A percentile compares a stretch with the other conserved stretches of the same genome.
These are phyloP conservation scores for Neocucurbitaria cava DNA, from an alignment of 2,329 filamentous ascomycete species.

Conservation along the genomic window DNA sequence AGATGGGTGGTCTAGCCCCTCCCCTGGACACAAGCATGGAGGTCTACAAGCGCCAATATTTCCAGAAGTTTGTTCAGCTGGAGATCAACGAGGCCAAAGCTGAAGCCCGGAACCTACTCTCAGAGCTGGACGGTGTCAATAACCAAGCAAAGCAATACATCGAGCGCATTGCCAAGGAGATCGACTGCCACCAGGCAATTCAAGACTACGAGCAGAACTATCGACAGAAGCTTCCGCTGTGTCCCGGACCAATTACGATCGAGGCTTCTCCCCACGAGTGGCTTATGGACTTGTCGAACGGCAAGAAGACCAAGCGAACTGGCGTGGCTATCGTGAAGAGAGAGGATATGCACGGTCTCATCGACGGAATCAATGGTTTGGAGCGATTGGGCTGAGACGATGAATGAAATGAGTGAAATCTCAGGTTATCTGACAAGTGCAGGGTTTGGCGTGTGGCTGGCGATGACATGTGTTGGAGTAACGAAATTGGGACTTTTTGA, in stretches of 20 bases:
- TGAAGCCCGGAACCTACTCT: slow-evolving; percentile 13
- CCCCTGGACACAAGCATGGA: slow-evolving; percentile 25
- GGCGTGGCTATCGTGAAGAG: slow-evolving; percentile 20
- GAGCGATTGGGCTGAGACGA: slow-evolving; percentile 8
- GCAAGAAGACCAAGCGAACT: slow-evolving; percentile 26
- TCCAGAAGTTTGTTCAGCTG: slow-evolving; percentile 21
- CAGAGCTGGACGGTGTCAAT: slow-evolving; percentile 1
- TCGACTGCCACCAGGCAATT: slow-evolving; percentile 24
- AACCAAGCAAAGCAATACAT: slow-evolving; percentile 18
- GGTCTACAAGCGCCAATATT: slow-evolving; percentile 32
- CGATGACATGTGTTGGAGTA: slow-evolving; percentile 6
- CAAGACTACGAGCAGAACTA: slow-evolving; percentile 30
- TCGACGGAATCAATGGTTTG: slow-evolving; percentile 12
- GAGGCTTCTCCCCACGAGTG: slow-evolving; percentile 30
- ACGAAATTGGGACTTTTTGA: background rate
- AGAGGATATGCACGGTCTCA: slow-evolving; percentile 5
- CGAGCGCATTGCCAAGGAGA: slow-evolving; percentile 28
- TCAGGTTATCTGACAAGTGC: too few species aligned
- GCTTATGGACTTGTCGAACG: slow-evolving; percentile 28
- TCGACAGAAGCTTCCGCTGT: slow-evolving; percentile 33
- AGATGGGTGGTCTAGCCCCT: slow-evolving; percentile 27
- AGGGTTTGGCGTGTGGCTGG: slow-evolving; percentile 11
- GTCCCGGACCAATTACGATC: slow-evolving; percentile 29
- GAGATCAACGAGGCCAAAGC: slow-evolving; percentile 8
- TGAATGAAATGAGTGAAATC: background rate